Conservation (phyloP, 352 stramenopile genomes). For the Phytopythium helicoides region DNA sequence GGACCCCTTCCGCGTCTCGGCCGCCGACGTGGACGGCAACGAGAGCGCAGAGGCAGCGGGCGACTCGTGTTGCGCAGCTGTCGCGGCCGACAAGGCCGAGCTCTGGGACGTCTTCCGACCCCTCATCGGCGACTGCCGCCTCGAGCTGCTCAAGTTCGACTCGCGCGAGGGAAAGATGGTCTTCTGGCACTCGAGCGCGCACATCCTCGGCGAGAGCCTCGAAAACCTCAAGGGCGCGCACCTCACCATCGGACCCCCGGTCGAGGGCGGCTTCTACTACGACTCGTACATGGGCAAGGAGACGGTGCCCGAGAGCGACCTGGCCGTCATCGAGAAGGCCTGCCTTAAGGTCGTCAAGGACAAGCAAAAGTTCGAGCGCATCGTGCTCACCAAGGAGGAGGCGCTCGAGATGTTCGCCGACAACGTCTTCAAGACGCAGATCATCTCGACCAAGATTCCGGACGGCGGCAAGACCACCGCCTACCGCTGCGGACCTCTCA, state of each 20-base stretch:
- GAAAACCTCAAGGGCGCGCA: slow-evolving; percentile 96
- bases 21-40: slow-evolving; percentile 90
- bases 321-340: slow-evolving; percentile 90
- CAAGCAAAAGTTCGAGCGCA: slow-evolving; percentile 98
- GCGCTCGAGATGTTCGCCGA: slow-evolving; percentile 98
- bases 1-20: slow-evolving; percentile 74
- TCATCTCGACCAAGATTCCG: slow-evolving; percentile 97
- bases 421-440: slow-evolving; percentile 98
- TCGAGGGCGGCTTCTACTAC: slow-evolving; percentile 99
- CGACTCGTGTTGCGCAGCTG: slow-evolving; percentile 50
- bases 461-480: slow-evolving; percentile 96
- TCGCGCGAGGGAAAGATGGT: slow-evolving; percentile 94
- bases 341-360: slow-evolving; percentile 93
- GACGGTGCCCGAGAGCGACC: slow-evolving; percentile 69
- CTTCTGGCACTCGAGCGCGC: slow-evolving; percentile 98
- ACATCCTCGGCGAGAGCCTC: slow-evolving; percentile 97
- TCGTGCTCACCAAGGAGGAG: slow-evolving; percentile 98
- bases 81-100: slow-evolving; percentile 58
- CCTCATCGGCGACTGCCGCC: slow-evolving; percentile 94
- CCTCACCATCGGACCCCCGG: slow-evolving; percentile 95
- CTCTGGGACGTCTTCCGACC: slow-evolving; percentile 98
- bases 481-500: slow-evolving; percentile 96
- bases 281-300: slow-evolving; percentile 98
- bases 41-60: slow-evolving; percentile 56
- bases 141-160: slow-evolving; percentile 99